Evolutionary conservation across 495 filamentous ascomycete species (phyloP), one percentile per base, ranked within the genome.

Genomic region (Aspergillus sclerotiicarbonarius): DNA sequence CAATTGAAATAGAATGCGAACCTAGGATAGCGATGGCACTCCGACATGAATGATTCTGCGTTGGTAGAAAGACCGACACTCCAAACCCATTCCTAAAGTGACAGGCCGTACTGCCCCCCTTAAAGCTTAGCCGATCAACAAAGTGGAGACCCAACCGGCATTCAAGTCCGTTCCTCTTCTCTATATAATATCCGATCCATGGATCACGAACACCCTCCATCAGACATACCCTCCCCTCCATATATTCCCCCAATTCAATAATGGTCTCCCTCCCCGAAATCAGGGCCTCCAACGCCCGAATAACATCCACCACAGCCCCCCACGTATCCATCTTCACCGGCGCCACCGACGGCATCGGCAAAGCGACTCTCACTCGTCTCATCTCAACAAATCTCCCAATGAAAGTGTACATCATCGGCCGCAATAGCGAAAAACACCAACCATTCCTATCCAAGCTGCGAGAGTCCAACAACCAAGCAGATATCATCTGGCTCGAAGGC

Each of bases 311-410:
- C 25, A 71, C 67, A 8, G 65, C 62, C 35, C 73, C 71, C 20
- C 73, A 63, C 25, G 63, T 64, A 25, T 67, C 68, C 31, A 65
- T 75, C 48, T 75, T 76, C 51, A 65, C 67, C 37, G 72, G 73
- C 37, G 73, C 69, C 4, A 76, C 73, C 2, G 68, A 68, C 12
- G 73, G 73, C 35, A 72, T 76, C 45, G 73, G 73, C 31, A 69
- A 74, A 57, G 21, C 61, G 35, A 69, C 71, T 0, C 43, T 71
- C 25, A 53, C 35, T 20, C 67, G 61, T 51, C 52, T 76, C 0
- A 67, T 69, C 45, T 44, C 57, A 7, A 64, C 66, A 7, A 67
- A 64, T 4, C 25, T 55, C 44, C 54, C 56, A 55, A 31, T 67
- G 21, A 64, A 56, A 46, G 59, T 71, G 53, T 76, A 74, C 56